Evolutionary conservation across 2,329 filamentous ascomycete species (phyloP).

Genomic region (Claviceps pazoutovae): DNA sequence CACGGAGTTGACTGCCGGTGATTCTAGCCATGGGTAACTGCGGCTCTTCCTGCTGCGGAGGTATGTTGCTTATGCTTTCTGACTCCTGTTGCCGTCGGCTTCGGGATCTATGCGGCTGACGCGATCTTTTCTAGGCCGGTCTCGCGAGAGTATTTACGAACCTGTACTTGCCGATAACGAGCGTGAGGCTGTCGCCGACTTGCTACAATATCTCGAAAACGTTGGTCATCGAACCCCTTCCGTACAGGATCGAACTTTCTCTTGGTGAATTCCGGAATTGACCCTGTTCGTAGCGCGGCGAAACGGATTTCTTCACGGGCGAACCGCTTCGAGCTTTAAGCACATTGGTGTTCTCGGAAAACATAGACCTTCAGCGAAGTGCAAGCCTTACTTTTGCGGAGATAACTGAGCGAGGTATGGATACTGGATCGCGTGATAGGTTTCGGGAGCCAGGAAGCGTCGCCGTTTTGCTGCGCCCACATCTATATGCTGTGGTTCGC

Average conservation of each 20-base stretch:
- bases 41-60: conserved; percentile 46
- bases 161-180: conserved; percentile 88
- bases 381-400: conserved; percentile 97
- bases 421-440: neutral
- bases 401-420: conserved; percentile 89
- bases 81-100: conserved; percentile 4
- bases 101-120: conserved; percentile 14
- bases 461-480: neutral
- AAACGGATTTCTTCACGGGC: conserved; percentile 97
- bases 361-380: conserved; percentile 93
- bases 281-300: conserved; percentile 52
- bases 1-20: neutral
- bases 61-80: conserved; percentile 13
- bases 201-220: conserved; percentile 92
- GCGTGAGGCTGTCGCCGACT: conserved; percentile 88
- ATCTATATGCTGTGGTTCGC: too few relatives aligned
- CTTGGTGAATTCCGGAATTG: neutral
- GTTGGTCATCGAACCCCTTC: conserved; percentile 36
- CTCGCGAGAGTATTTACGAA: conserved; percentile 71
- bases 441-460: neutral
- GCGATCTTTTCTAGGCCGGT: conserved; percentile 40
- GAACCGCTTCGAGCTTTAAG: conserved; percentile 87
- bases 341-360: conserved; percentile 95
- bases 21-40: conserved; percentile 42
- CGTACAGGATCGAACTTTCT: neutral